Percentiles rank a stretch among this genome's conserved stretches.
These are phyloP conservation scores for Polyplosphaeria fusca DNA, from an alignment of 495 filamentous ascomycete species.

Conservation along the genomic window DNA sequence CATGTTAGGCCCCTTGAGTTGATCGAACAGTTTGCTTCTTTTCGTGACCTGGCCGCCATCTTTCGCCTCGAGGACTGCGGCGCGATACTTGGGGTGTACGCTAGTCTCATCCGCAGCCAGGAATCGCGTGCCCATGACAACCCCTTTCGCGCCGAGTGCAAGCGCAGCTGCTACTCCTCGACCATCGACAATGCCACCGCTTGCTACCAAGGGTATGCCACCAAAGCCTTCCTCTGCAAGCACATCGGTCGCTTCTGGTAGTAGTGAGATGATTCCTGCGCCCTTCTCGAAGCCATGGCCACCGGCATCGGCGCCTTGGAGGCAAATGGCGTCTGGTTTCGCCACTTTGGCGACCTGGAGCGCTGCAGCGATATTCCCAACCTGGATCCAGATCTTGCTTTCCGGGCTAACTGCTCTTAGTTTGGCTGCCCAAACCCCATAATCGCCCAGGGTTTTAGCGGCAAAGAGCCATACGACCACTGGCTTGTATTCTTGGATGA, in stretches of 20 bases:
- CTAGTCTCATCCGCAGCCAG: constrained; percentile 61
- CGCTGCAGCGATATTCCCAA: constrained; percentile 58
- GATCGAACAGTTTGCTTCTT: constrained; percentile 68
- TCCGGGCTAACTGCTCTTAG: constrained; percentile 48
- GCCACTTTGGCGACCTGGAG: constrained; percentile 41
- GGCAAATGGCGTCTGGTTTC: constrained; percentile 62
- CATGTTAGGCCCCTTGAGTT: constrained; percentile 59
- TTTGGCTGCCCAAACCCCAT: constrained; percentile 53
- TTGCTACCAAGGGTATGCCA: constrained; percentile 52
- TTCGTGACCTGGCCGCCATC: constrained; percentile 64
- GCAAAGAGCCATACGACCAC: constrained; percentile 72
- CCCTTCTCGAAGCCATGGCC: constrained; percentile 65
- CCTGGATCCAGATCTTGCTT: constrained; percentile 64
- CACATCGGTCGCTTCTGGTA: constrained; percentile 58
- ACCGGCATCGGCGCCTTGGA: constrained; percentile 72
- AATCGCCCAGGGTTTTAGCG: constrained; percentile 48
- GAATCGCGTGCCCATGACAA: constrained; percentile 70
- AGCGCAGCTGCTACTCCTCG: constrained; percentile 63
- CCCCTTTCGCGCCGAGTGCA: constrained; percentile 63
- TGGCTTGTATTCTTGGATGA: constrained; percentile 51
- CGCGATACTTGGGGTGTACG: constrained; percentile 56
- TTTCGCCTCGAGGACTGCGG: constrained; percentile 55
- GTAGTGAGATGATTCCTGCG: constrained; percentile 55
- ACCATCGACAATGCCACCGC: constrained; percentile 70
- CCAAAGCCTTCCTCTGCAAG: constrained; percentile 38